Conservation (phyloP, 2,329 filamentous ascomycete genomes). For the Dactylellina sp. region DNA sequence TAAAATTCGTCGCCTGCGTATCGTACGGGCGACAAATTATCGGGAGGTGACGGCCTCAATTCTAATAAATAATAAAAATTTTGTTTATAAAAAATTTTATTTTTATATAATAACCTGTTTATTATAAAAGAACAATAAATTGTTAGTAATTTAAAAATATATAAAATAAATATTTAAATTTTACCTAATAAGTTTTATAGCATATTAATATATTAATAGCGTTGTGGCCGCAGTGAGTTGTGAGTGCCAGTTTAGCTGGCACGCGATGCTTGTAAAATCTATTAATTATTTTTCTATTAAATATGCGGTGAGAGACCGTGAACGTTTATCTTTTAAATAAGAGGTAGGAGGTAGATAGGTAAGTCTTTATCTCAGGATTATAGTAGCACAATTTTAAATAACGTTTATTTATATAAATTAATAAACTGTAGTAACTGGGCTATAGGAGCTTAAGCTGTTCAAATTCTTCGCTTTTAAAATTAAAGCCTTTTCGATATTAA, state of each 20-base stretch:
- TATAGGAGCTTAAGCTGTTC: constrained; percentile 10
- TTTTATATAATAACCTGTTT: constrained; percentile 11
- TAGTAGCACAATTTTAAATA: constrained; percentile 9
- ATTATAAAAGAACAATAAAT: constrained; percentile 24
- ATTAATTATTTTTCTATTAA: constrained; percentile 19
- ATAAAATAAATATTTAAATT: constrained; percentile 20
- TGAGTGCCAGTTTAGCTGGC: constrained; percentile 9
- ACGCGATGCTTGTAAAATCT: constrained; percentile 7
- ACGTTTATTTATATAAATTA: constrained; percentile 16
- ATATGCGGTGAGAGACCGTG: constrained; percentile 11
- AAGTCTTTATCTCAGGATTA: constrained; percentile 14
- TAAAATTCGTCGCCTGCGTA: constrained; percentile 36
- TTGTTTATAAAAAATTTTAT: constrained; percentile 56
- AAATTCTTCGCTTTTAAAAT: constrained; percentile 7
- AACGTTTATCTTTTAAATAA: constrained; percentile 14
- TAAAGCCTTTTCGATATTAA: constrained; percentile 16
- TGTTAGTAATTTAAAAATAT: constrained; percentile 11
- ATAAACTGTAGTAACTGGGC: constrained; percentile 1
- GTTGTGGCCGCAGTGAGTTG: background rate
- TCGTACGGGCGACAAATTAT: constrained; percentile 1
- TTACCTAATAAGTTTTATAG: constrained; percentile 3
- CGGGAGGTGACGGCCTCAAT: constrained; percentile 5
- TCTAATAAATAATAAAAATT: constrained; percentile 54
- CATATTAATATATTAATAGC: constrained; percentile 2
- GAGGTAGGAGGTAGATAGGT: constrained; percentile 1